Percentiles rank a stretch among this genome's conserved stretches.
phyloP scores from a whole-genome alignment of 306 rosid genomes.

The Sophora flavescens region DNA sequence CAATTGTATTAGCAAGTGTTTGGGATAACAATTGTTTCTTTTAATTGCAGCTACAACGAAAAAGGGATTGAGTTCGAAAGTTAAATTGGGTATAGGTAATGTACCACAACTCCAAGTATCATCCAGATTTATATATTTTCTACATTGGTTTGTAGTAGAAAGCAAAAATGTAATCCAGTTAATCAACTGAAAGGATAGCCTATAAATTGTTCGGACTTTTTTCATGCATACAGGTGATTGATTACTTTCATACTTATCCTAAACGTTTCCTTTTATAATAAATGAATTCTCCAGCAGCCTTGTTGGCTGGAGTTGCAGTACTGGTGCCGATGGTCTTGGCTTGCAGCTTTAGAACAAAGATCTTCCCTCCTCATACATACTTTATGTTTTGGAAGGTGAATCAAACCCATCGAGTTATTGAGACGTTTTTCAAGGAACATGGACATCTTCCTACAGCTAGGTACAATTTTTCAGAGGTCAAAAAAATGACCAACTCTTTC shows the following conservation, averaged over 20 bases:
- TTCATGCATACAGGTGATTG: neutral
- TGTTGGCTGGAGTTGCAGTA: slow-evolving; percentile 27
- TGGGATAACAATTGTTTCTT: too few species aligned
- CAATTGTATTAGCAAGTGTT: too few species aligned
- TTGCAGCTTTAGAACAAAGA: slow-evolving; percentile 11
- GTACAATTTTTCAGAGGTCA: slow-evolving; percentile 40
- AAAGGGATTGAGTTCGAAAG: too few species aligned
- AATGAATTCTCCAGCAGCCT: slow-evolving; percentile 7
- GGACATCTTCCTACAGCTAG: slow-evolving; percentile 41
- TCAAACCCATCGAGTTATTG: slow-evolving; percentile 6
- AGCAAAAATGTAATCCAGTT: neutral
- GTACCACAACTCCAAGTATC: neutral
- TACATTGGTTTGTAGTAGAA: neutral
- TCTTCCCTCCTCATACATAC: neutral
- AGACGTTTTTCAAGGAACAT: slow-evolving; percentile 30
- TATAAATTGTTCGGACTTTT: neutral
- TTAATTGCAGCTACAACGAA: too few species aligned
- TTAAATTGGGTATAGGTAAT: too few species aligned
- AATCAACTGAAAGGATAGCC: neutral
- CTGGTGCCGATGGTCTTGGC: slow-evolving; percentile 1
- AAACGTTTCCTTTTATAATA: neutral
- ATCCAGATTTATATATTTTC: neutral
- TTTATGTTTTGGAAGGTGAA: neutral
- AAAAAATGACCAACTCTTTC: slow-evolving; percentile 49
- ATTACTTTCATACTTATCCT: neutral